These are phyloP conservation scores for Rhodotorula sphaerocarpa DNA, from an alignment of 768 basidiomycete species.

Conservation along the genomic window DNA sequence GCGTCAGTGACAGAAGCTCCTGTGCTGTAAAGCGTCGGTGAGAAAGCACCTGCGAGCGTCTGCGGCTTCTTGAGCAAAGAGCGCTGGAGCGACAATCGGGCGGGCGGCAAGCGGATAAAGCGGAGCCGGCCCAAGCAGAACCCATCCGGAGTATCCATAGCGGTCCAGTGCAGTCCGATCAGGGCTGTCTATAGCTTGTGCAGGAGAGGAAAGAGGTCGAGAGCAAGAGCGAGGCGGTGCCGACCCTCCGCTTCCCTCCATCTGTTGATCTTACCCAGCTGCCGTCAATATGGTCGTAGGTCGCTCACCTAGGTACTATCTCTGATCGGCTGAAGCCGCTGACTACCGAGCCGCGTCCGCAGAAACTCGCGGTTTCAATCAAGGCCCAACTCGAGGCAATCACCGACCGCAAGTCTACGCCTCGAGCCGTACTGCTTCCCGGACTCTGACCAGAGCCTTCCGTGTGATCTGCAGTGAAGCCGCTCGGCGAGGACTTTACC, in stretches of 20 bases:
- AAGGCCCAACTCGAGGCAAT: slow-evolving; percentile 37
- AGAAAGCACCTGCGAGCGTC: slow-evolving; percentile 1
- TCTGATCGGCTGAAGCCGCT: not conserved
- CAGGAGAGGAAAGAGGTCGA: not conserved
- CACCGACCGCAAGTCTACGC: slow-evolving; percentile 20
- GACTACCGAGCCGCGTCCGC: not conserved
- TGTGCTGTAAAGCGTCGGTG: no score
- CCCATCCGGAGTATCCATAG: not conserved
- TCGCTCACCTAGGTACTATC: no score
- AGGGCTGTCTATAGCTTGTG: not conserved
- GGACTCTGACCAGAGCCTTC: not conserved
- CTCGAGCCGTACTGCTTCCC: not conserved
- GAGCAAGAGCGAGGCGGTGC: not conserved
- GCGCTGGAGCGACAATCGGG: not conserved
- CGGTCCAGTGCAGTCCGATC: not conserved
- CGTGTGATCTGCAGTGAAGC: not conserved
- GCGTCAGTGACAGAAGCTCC: no score
- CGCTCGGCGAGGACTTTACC: slow-evolving; percentile 33
- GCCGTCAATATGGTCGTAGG: not conserved
- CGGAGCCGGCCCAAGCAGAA: slow-evolving; percentile 25
- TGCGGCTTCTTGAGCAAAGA: not conserved
- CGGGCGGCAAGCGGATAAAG: slow-evolving; percentile 22
- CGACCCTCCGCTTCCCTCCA: not conserved
- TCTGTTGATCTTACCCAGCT: not conserved
- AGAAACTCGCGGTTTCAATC: slow-evolving; percentile 38